phyloP scores from a whole-genome alignment of 345 rosid species.

The Citrus maxima region DNA sequence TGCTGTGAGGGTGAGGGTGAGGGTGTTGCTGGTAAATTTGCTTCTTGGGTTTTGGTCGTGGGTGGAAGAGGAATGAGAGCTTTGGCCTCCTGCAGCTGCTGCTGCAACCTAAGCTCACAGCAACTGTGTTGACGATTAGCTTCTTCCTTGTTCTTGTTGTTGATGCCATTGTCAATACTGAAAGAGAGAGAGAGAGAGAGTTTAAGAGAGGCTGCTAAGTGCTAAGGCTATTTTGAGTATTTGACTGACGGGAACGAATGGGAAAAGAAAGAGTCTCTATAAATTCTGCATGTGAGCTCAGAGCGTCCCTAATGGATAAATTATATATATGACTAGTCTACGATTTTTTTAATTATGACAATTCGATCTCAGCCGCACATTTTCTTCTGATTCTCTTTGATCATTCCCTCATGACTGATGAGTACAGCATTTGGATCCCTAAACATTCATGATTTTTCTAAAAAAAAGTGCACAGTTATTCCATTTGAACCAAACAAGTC shows the following conservation, averaged over 20 bases:
- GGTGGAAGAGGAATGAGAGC: slow-evolving; percentile 48
- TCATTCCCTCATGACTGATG: background rate
- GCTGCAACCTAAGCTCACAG: slow-evolving; percentile 69
- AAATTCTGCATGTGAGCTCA: slow-evolving; percentile 11
- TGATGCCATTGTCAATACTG: slow-evolving; percentile 29
- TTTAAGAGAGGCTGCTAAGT: background rate
- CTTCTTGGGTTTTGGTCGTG: slow-evolving; percentile 34
- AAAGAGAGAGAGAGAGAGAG: background rate
- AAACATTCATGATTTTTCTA: background rate
- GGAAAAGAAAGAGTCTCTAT: background rate
- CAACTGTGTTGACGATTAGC: slow-evolving; percentile 46
- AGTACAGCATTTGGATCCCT: background rate
- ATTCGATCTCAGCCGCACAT: background rate
- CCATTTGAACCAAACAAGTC: background rate
- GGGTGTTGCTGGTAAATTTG: slow-evolving; percentile 14
- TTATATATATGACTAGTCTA: background rate
- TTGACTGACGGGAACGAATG: background rate
- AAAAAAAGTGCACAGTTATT: too few species aligned
- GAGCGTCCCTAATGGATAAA: background rate
- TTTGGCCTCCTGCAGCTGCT: slow-evolving; percentile 61
- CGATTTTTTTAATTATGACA: background rate
- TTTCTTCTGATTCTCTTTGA: background rate
- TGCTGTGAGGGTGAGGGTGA: background rate
- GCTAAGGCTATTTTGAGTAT: background rate
- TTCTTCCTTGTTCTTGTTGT: slow-evolving; percentile 38